Evolutionary conservation across 768 basidiomycete species (phyloP).

Genomic region (Rhodosporidiobolus odoratus): DNA sequence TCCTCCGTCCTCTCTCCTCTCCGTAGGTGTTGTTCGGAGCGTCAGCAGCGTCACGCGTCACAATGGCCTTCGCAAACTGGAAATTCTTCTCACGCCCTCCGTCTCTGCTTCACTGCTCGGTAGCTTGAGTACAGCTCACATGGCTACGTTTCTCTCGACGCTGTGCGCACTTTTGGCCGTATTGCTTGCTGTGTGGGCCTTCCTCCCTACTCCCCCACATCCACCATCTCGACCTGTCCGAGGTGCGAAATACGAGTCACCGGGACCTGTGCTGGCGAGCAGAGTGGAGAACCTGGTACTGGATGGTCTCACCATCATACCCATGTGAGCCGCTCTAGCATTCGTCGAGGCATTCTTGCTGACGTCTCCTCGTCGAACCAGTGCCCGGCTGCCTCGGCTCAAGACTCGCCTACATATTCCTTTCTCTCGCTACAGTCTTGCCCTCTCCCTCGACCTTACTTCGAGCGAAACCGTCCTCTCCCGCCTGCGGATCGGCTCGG

Average conservation of each 20-base stretch:
- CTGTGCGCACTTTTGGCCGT: background rate
- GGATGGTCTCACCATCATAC: conserved; percentile 23
- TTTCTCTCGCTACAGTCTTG: background rate
- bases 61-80: too few relatives aligned
- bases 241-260: background rate
- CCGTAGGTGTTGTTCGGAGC: too few relatives aligned
- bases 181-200: background rate
- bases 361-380: background rate
- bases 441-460: conserved; percentile 9
- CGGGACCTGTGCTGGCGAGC: conserved; percentile 6
- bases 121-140: too few relatives aligned
- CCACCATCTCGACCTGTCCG: background rate
- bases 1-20: too few relatives aligned
- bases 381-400: conserved; percentile 21
- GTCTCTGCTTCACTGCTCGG: too few relatives aligned
- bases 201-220: background rate
- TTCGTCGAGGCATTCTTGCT: background rate
- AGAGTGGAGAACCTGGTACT: conserved; percentile 1
- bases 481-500: background rate
- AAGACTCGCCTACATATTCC: background rate
- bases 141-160: background rate
- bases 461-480: conserved; percentile 16
- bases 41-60: too few relatives aligned
- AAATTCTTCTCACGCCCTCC: too few relatives aligned
- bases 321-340: background rate